A percentile compares a stretch with the other conserved stretches of the same genome.
phyloP scores from a whole-genome alignment of 805 yeast species.

The Teunomyces panamensis region DNA sequence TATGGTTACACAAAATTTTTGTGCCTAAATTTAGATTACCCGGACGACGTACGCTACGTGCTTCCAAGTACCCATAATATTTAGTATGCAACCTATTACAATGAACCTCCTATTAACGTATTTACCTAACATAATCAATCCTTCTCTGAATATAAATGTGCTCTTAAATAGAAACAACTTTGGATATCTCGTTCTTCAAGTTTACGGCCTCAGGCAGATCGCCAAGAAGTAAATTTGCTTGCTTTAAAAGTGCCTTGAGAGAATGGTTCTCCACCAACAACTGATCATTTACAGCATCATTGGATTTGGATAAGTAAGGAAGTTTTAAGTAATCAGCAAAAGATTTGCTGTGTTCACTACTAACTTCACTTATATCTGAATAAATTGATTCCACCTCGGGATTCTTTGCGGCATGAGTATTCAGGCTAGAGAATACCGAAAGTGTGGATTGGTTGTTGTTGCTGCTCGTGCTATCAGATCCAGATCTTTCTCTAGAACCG shows the following conservation, averaged over 20 bases:
- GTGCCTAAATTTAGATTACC: slow-evolving; percentile 10
- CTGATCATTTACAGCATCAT: slow-evolving; percentile 8
- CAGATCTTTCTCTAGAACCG: slow-evolving; percentile 9
- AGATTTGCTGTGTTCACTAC: slow-evolving; percentile 9
- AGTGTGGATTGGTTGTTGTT: slow-evolving; percentile 15
- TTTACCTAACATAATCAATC: too few species aligned
- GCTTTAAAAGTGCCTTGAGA: slow-evolving; percentile 23
- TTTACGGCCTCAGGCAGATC: slow-evolving; percentile 8
- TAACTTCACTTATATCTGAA: slow-evolving; percentile 13
- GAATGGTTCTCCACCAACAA: slow-evolving; percentile 23
- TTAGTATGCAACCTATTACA: not conserved
- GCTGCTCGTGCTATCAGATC: slow-evolving; percentile 4
- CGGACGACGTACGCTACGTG: slow-evolving; percentile 7
- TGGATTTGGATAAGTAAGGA: slow-evolving; percentile 13
- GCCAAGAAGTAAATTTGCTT: slow-evolving; percentile 21
- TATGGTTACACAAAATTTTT: slow-evolving; percentile 7
- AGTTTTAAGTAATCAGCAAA: slow-evolving; percentile 21
- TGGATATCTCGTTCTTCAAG: slow-evolving; percentile 12
- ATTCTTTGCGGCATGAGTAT: slow-evolving; percentile 1
- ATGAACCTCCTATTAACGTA: not conserved
- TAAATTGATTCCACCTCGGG: slow-evolving; percentile 14
- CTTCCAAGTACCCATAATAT: too few species aligned
- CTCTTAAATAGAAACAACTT: slow-evolving; percentile 8
- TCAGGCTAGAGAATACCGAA: slow-evolving; percentile 18
- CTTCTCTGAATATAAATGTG: too few species aligned